Percentiles rank a stretch among this genome's conserved stretches.
Conservation (phyloP, 208 protist species). For the Zelonia costaricensis region DNA sequence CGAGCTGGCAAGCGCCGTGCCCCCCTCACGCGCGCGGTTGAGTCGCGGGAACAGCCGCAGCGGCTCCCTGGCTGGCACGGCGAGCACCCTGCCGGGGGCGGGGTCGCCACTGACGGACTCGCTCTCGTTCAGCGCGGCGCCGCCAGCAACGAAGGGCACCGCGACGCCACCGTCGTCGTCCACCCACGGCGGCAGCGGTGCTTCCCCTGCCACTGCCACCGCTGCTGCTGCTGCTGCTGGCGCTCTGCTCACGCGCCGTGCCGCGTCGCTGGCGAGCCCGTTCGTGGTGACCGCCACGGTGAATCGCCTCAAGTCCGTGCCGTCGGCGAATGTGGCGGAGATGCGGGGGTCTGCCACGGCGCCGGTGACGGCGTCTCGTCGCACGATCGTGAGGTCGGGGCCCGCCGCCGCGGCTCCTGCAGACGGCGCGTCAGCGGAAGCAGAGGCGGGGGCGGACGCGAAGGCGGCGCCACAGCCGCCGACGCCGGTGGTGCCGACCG, state of each 20-base stretch:
- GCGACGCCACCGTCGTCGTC: background rate
- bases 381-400: background rate
- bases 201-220: background rate
- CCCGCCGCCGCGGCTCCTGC: background rate
- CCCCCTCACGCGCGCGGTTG: conserved; percentile 4
- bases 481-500: background rate
- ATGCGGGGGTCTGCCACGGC: background rate
- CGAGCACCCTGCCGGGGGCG: background rate
- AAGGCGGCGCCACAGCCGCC: background rate
- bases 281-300: background rate
- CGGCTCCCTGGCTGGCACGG: background rate
- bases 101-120: no score
- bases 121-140: no score
- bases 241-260: background rate
- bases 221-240: background rate
- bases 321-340: conserved; percentile 7
- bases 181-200: background rate
- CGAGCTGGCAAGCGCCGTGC: conserved; percentile 13
- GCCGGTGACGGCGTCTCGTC: conserved; percentile 11
- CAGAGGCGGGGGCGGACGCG: background rate
- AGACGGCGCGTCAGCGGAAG: background rate
- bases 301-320: conserved; percentile 7
- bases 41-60: conserved; percentile 18
- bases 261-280: background rate
- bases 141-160: no score